Base-by-base conservation (phyloP, 306 rosid species). In the Medicago arabica region DNA sequence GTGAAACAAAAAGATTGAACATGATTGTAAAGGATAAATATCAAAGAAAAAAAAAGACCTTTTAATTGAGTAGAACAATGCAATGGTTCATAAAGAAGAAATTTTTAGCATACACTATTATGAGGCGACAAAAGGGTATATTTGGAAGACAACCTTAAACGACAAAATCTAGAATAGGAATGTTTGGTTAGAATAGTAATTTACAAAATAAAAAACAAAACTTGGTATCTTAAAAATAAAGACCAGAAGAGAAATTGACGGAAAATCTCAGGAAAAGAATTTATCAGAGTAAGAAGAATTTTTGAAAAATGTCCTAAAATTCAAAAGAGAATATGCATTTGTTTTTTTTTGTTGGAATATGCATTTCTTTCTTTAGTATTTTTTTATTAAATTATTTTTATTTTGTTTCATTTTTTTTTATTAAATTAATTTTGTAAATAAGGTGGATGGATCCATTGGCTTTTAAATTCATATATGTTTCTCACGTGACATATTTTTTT, bases 51-150 rank as follows among this genome's bases (percentile, higher is more conserved):
- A 60, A n/a, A 38, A 53, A 51, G 10, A 21, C 43, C 31, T 60
- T 58, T 47, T 8, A 12, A 55, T 55, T 55, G 61, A 55, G 62
- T 53, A 11, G 50, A 78, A 74, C 75, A 67, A 61, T 67, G 40
- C 13, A 73, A 74, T 16, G 7, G 38, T 23, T 54, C 71, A 69
- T 46, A 54, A 77, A 43, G 62, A 72, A n/a, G 34, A 59, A 59
- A 34, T 53, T 57, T 82, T 82, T 9, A 53, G 13, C 21, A n/a
- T 25, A 31, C 17, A 76, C 63, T 75, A 36, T 80, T 23, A 38
- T 34, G 34, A 50, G 36, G 62, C 3, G 38, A 64, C 72, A 65
- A 31, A 78, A 46, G 73, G 76, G 65, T n/a, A 41, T 67, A 71
- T 62, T 41, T 21, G 9, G 60, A 71, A 43, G 21, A 43, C 63